Percentiles rank a stretch among this genome's conserved stretches.
Conservation (phyloP, 495 filamentous ascomycete genomes). For the Lindgomyces ingoldianus region DNA sequence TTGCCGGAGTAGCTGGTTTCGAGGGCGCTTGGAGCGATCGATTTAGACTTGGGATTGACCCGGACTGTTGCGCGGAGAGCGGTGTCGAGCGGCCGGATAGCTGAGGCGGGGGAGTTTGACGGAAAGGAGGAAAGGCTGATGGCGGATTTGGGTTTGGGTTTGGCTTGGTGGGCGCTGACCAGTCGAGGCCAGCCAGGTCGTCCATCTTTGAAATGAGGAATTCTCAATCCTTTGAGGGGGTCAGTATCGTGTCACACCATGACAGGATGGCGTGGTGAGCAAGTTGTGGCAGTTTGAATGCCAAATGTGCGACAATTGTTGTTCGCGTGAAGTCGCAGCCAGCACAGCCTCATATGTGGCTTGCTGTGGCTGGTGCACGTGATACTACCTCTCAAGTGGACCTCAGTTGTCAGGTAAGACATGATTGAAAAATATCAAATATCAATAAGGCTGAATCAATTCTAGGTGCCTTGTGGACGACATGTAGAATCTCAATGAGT, state of each 20-base stretch:
- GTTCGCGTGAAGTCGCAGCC: not conserved
- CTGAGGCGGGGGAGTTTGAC: conserved; percentile 59
- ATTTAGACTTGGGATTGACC: conserved; percentile 20
- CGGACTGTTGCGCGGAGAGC: conserved; percentile 53
- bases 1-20: conserved; percentile 61
- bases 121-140: conserved; percentile 60
- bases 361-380: too few species aligned
- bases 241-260: not conserved
- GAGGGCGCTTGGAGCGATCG: conserved; percentile 45
- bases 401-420: too few species aligned
- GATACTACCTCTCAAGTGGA: too few species aligned
- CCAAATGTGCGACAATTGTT: not conserved
- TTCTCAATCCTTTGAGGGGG: not conserved
- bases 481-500: too few species aligned
- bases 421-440: too few species aligned
- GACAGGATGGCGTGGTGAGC: not conserved
- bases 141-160: conserved; percentile 57
- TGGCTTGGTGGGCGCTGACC: conserved; percentile 49
- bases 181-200: conserved; percentile 60
- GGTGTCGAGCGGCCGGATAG: conserved; percentile 69
- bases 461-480: too few species aligned
- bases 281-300: not conserved
- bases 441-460: too few species aligned
- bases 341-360: not conserved
- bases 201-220: conserved; percentile 50